Conservation (phyloP, 306 rosid species). For the Pachyrhizus erosus region DNA sequence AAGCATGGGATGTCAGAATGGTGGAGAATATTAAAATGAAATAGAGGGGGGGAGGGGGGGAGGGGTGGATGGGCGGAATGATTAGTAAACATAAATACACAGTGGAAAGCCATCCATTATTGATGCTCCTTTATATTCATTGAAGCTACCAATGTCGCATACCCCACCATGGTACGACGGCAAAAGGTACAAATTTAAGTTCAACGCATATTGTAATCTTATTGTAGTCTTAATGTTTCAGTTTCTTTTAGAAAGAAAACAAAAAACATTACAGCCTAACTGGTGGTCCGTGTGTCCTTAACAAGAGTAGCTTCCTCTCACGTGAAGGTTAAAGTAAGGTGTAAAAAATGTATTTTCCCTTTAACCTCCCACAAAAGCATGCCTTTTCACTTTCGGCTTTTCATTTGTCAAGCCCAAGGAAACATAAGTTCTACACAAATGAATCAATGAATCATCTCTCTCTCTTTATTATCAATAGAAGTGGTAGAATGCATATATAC, state of each 20-base stretch:
- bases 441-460: background rate
- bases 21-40: slow-evolving; percentile 39
- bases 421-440: background rate
- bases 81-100: slow-evolving; percentile 43
- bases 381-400: slow-evolving; percentile 10
- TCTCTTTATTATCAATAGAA: too few species aligned
- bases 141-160: slow-evolving; percentile 45
- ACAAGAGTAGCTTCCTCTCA: slow-evolving; percentile 41
- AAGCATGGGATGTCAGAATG: slow-evolving; percentile 40
- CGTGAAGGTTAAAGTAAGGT: slow-evolving; percentile 41
- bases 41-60: background rate
- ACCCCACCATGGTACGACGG: slow-evolving; percentile 26
- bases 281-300: slow-evolving; percentile 26
- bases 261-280: slow-evolving; percentile 22
- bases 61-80: slow-evolving; percentile 53
- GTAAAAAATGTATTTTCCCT: slow-evolving; percentile 15
- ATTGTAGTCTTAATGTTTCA: background rate
- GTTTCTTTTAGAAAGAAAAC: background rate
- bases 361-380: slow-evolving; percentile 25
- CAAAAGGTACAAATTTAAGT: background rate
- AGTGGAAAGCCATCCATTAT: slow-evolving; percentile 34
- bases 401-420: slow-evolving; percentile 7
- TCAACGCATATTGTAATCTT: slow-evolving; percentile 5
- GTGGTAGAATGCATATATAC: too few species aligned
- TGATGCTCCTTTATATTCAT: slow-evolving; percentile 21